phyloP scores from a whole-genome alignment of 140 eudicot genomes.

The Stevia rebaudiana region DNA sequence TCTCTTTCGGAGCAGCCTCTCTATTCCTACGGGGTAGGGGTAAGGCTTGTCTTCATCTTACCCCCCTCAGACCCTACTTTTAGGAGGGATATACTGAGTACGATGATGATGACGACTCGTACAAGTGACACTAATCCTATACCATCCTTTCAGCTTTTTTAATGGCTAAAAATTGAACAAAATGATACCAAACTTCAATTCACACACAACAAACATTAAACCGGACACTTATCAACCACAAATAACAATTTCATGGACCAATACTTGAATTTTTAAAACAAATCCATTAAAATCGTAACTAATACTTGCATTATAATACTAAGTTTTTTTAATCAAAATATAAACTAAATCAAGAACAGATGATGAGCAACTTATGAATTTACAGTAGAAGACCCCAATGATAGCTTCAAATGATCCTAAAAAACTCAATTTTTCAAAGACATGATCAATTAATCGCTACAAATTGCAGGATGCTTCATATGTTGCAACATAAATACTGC shows the following conservation, averaged over 20 bases:
- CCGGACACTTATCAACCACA: neutral
- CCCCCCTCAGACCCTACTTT: too few relatives aligned
- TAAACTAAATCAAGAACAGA: neutral
- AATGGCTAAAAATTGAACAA: too few relatives aligned
- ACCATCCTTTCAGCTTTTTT: too few relatives aligned
- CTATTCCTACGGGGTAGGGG: too few relatives aligned
- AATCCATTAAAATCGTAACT: neutral
- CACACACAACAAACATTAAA: neutral
- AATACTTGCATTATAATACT: neutral
- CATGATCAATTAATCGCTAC: constrained; percentile 4
- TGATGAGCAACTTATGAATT: constrained; percentile 2
- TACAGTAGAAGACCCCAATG: neutral
- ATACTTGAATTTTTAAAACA: neutral
- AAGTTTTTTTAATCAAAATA: neutral
- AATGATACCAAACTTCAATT: too few relatives aligned
- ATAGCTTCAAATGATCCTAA: neutral
- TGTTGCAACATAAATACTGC: neutral
- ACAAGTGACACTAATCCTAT: too few relatives aligned
- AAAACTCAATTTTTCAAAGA: neutral
- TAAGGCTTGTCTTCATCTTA: too few relatives aligned
- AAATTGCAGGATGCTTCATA: constrained; percentile 9
- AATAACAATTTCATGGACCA: neutral
- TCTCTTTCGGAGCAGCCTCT: too few relatives aligned
- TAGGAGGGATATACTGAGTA: too few relatives aligned
- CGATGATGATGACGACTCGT: too few relatives aligned